Base-by-base conservation (phyloP, 805 yeast species). In the Brettanomyces anomalus region DNA sequence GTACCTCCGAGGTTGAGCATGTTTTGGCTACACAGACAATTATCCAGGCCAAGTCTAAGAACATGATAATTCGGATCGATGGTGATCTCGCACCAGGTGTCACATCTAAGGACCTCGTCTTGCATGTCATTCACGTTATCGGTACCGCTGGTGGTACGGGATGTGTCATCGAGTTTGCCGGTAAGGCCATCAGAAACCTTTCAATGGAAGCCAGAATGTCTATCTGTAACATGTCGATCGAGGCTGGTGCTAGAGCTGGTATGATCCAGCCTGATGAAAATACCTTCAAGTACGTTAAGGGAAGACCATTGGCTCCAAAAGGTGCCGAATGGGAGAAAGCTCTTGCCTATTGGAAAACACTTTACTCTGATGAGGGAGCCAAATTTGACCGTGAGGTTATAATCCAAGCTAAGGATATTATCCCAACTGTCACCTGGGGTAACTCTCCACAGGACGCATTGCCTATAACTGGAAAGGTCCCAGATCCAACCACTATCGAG, bases 81-180 rank as follows among this genome's bases (percentile, higher is more conserved):
- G 98, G 98, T 50, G 84, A 83, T 52, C 75, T 93, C 52, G 66
- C 71, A 33, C 84, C 85, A 33, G 97, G 97, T 42, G 82, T 93
- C 64, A 90, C 98, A 16, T 93, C 97, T 37, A 93, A 93, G 73
- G 98, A 93, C 68, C 71, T 93, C 55, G 81, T 93, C 52, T 74
- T 93, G 47, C 97, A 93, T 62, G 93, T 93, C 36, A 93, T 93
- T 58, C 96, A 97, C 54, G 79, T 81, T 41, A 93, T 93, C 59
- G 98, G 98, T 68, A 93, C 98, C 51, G 98, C 98, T 47, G 98
- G 98, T 67, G 98, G 98, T 69, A 93, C 97, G 46, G 98, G 98
- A 42, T 72, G 79, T 56, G 98, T 93, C 45, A 85, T 93, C 62
- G 98, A 93, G 69, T 93, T 90, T 67, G 93, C 95, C 39, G 98